Evolutionary conservation across 1,284 basidiomycete genomes (phyloP).

Genomic region (Sphagnurus paluster): DNA sequence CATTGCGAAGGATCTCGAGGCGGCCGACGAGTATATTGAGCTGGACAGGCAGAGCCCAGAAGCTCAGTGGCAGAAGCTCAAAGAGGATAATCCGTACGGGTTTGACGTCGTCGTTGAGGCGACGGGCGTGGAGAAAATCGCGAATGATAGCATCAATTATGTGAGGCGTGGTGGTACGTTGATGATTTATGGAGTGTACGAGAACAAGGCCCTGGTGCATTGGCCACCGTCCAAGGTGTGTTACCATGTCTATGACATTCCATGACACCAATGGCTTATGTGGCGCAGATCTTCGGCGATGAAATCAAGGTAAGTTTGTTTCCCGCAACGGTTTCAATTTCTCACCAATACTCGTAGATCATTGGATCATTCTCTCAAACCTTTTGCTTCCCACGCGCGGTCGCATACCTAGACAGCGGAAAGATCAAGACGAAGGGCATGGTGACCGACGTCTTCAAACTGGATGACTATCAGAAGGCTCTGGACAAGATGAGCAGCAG

Average conservation of each 20-base stretch:
- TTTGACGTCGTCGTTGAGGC: slow-evolving; percentile 91
- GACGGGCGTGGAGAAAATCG: slow-evolving; percentile 81
- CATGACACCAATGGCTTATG: background rate
- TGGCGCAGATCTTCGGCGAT: slow-evolving; percentile 71
- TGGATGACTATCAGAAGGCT: slow-evolving; percentile 80
- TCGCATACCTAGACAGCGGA: slow-evolving; percentile 83
- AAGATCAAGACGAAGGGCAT: slow-evolving; percentile 85
- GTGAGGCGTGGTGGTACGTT: slow-evolving; percentile 79
- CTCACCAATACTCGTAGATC: slow-evolving; percentile 46
- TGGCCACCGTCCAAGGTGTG: slow-evolving; percentile 72
- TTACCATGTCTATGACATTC: background rate
- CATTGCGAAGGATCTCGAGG: slow-evolving; percentile 74
- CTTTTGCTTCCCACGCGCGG: slow-evolving; percentile 85
- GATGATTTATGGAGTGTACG: slow-evolving; percentile 78
- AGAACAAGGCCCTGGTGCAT: slow-evolving; percentile 73
- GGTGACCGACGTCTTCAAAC: slow-evolving; percentile 78
- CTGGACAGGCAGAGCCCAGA: slow-evolving; percentile 74
- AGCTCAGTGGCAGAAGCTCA: slow-evolving; percentile 77
- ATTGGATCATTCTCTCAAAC: slow-evolving; percentile 87
- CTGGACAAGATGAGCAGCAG: slow-evolving; percentile 84
- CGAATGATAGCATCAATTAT: slow-evolving; percentile 82
- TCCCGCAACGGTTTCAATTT: too few relatives aligned
- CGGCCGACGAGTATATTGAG: slow-evolving; percentile 82
- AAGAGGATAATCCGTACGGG: slow-evolving; percentile 79
- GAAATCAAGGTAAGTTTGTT: slow-evolving; percentile 65